These are phyloP conservation scores for Benincasa hispida DNA, from an alignment of 306 rosid species.

Conservation along the genomic window DNA sequence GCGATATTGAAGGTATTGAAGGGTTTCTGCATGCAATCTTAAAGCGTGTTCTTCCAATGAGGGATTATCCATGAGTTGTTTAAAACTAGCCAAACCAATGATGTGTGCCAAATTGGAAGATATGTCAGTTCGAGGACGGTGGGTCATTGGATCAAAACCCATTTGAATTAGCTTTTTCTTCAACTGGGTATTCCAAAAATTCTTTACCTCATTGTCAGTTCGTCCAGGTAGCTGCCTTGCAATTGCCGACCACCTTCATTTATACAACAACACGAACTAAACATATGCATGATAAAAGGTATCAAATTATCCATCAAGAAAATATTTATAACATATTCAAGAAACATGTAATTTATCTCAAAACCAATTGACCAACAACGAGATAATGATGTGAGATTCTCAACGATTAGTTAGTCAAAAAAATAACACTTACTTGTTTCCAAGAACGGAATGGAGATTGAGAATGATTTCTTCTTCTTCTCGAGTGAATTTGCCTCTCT, in stretches of 20 bases:
- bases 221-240: no score
- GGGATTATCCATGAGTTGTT: constrained; percentile 30
- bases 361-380: no score
- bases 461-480: constrained; percentile 50
- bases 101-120: constrained; percentile 48
- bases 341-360: no score
- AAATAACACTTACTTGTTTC: constrained; percentile 29
- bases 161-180: constrained; percentile 47
- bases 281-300: background rate
- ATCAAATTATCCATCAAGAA: background rate
- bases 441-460: constrained; percentile 45
- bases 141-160: constrained; percentile 56
- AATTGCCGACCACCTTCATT: constrained; percentile 47
- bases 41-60: constrained; percentile 36
- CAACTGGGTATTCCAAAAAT: no score
- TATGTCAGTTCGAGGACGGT: constrained; percentile 41
- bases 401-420: background rate
- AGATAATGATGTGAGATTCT: no score
- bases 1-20: constrained; percentile 33
- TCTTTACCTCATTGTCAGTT: no score
- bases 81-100: constrained; percentile 46
- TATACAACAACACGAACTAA: background rate
- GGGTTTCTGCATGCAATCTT: constrained; percentile 39
- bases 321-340: no score
- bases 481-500: constrained; percentile 51